These are phyloP conservation scores for Alternaria sp. DNA, from an alignment of 2,329 filamentous ascomycete genomes.

Conservation along the genomic window DNA sequence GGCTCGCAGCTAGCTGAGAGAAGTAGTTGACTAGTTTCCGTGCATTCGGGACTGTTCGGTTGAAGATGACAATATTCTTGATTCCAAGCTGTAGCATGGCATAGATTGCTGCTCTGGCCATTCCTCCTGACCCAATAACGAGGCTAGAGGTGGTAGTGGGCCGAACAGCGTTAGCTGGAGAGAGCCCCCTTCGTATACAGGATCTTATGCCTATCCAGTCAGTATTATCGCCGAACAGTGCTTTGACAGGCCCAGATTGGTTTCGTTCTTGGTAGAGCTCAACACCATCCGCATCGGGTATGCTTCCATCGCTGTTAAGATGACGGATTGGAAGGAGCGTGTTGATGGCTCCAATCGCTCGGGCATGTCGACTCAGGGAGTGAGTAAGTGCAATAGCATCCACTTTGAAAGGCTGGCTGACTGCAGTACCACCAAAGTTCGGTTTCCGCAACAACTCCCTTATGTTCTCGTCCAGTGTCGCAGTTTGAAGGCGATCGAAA, in stretches of 20 bases:
- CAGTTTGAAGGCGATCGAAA: slow-evolving; percentile 70
- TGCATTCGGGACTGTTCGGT: slow-evolving; percentile 72
- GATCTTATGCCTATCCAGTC: slow-evolving; percentile 82
- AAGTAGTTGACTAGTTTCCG: slow-evolving; percentile 74
- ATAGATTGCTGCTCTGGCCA: slow-evolving; percentile 80
- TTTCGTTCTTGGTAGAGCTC: slow-evolving; percentile 66
- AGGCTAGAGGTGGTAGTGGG: slow-evolving; percentile 59
- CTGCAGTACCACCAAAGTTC: slow-evolving; percentile 74
- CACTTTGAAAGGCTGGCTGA: slow-evolving; percentile 78
- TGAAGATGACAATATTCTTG: slow-evolving; percentile 76
- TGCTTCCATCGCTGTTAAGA: slow-evolving; percentile 63
- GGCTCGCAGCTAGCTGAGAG: slow-evolving; percentile 56
- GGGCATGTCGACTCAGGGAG: slow-evolving; percentile 74
- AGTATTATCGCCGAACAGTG: slow-evolving; percentile 80
- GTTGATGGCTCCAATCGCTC: slow-evolving; percentile 78
- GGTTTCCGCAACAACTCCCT: slow-evolving; percentile 69
- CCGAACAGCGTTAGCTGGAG: slow-evolving; percentile 71
- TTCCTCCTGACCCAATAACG: slow-evolving; percentile 69
- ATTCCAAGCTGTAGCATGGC: slow-evolving; percentile 82
- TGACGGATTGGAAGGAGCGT: slow-evolving; percentile 76
- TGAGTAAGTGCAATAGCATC: slow-evolving; percentile 71
- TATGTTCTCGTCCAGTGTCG: slow-evolving; percentile 65
- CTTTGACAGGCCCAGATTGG: slow-evolving; percentile 70
- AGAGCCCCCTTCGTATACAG: slow-evolving; percentile 75
- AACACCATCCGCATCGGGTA: slow-evolving; percentile 63